Evolutionary conservation across 352 stramenopile genomes (phyloP).

Genomic region (Thalassiosira hispida): DNA sequence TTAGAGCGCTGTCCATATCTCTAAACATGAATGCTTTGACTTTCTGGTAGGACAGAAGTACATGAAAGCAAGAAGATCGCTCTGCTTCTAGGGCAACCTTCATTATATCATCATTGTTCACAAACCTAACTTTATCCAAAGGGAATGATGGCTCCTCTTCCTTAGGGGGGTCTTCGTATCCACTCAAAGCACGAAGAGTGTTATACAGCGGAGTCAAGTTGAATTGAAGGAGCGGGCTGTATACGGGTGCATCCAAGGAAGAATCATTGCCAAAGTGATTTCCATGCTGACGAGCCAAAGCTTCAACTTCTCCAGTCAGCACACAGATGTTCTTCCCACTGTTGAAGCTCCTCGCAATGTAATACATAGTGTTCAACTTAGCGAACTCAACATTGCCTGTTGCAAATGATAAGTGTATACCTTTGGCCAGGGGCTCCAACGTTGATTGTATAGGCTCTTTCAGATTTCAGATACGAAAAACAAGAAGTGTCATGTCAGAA

Average conservation of each 20-base stretch:
- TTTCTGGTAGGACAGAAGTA: conserved; percentile 4
- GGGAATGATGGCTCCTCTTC: conserved; percentile 1
- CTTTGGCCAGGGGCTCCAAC: conserved; percentile 15
- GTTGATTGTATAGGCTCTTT: conserved; percentile 33
- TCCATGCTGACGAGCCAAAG: conserved; percentile 12
- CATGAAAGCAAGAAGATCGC: neutral
- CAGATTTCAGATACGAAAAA: neutral
- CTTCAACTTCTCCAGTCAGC: conserved; percentile 17
- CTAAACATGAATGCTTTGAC: conserved; percentile 20
- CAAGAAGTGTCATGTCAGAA: neutral
- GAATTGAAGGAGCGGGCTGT: conserved; percentile 24
- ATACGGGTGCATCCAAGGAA: neutral
- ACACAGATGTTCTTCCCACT: conserved; percentile 16
- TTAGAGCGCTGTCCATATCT: conserved; percentile 30
- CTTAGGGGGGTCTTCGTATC: neutral
- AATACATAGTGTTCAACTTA: conserved; percentile 13
- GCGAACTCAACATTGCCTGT: conserved; percentile 18
- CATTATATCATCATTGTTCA: conserved; percentile 26
- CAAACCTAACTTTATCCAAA: conserved; percentile 17
- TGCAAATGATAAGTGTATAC: conserved; percentile 16
- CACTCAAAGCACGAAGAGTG: conserved; percentile 10
- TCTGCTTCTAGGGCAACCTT: conserved; percentile 7
- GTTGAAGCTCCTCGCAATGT: conserved; percentile 12
- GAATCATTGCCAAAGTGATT: conserved; percentile 17
- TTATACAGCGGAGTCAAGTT: conserved; percentile 20